Base-by-base conservation (phyloP, 306 rosid genomes). In the Dryas drummondii region DNA sequence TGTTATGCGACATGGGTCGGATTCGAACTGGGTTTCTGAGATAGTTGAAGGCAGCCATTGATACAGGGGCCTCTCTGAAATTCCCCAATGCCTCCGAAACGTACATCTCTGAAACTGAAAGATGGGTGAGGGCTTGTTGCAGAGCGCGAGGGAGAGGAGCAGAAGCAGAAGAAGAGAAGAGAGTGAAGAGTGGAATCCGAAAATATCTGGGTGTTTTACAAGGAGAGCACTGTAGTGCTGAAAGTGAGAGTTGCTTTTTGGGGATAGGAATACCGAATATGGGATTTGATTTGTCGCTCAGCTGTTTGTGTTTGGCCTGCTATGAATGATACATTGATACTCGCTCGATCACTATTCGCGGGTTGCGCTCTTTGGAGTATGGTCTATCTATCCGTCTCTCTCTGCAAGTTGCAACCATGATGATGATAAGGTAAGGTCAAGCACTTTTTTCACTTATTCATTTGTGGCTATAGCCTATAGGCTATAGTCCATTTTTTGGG, bases 61-160 rank as follows among this genome's bases (percentile, higher is more conserved):
- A 72, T 14, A 42, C 49, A 0, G 27, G 12, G 22, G 57, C 15
- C 47, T 50, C 72, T 68, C 44, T 48, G 72, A 49, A 26, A 14
- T 68, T 68, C 22, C 45, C 46, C 19, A 68, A 49, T 27, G 76
- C 37, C 71, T 86, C 83, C 22, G 81, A n/a, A 16, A 79, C 66
- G 42, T 72, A 79, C 91, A 90, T 88, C 55, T 46, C 22, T 37
- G 17, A 16, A 46, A 0, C 58, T 27, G n/a, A 27, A 27, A 42
- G 32, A 14, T 27, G 45, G 57, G 54, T 44, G 37, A 32, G 37
- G 37, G n/a, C 53, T 75, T 13, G 19, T 1, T 6, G 12, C 6
- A 9, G 14, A 11, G 46, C 9, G 65, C 41, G 9, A 27, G 3
- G 45, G 77, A 27, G 5, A 57, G 77, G 1, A 72, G 65, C 6